These are phyloP conservation scores for Ganoderma meredithae DNA, from an alignment of 1,284 basidiomycete species.

Conservation along the genomic window DNA sequence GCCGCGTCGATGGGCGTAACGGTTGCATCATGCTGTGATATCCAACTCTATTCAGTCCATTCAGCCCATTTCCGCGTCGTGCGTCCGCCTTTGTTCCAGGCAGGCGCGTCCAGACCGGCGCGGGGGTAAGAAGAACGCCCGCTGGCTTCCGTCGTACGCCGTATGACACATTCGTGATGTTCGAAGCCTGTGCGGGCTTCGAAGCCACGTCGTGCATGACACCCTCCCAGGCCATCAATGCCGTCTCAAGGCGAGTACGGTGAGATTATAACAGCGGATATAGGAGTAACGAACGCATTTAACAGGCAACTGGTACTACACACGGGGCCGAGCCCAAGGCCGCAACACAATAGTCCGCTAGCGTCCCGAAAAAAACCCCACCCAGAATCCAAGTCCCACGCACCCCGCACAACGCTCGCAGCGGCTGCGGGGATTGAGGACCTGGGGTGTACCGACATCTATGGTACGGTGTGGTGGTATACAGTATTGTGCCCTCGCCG, in stretches of 20 bases:
- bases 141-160: constrained; percentile 7
- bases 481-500: neutral
- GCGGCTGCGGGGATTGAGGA: neutral
- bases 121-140: constrained; percentile 13
- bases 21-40: neutral
- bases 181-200: neutral
- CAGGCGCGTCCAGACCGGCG: constrained; percentile 5
- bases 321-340: constrained; percentile 6
- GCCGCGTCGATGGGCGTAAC: neutral
- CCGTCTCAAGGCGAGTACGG: neutral
- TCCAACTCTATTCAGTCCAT: neutral
- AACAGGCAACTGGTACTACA: constrained; percentile 10
- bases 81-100: neutral
- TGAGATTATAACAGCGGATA: constrained; percentile 11
- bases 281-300: constrained; percentile 4
- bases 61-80: neutral
- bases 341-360: neutral
- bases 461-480: constrained; percentile 6
- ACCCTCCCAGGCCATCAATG: neutral
- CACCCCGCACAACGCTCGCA: constrained; percentile 7
- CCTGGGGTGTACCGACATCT: neutral
- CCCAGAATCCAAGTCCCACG: neutral
- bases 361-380: neutral
- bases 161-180: constrained; percentile 13
- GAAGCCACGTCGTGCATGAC: neutral